Evolutionary conservation across 2,329 filamentous ascomycete genomes (phyloP).

Genomic region (Coccinonectria pachysandricola): DNA sequence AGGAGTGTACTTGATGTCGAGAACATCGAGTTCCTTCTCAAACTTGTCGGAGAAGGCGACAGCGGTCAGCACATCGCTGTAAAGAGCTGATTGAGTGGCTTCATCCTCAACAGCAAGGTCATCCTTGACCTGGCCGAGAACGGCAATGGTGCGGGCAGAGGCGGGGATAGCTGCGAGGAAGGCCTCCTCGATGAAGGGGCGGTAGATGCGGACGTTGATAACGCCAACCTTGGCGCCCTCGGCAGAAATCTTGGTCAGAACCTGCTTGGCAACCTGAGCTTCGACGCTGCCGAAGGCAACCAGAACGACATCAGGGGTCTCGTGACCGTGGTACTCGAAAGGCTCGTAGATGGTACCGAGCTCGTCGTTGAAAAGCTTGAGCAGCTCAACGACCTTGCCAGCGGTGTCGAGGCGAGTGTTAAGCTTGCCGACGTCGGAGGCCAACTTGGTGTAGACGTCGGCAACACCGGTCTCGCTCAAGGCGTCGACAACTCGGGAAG

Average conservation of each 20-base stretch:
- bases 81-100: constrained; percentile 73
- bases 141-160: constrained; percentile 64
- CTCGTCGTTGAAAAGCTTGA: constrained; percentile 75
- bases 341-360: constrained; percentile 86
- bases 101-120: constrained; percentile 63
- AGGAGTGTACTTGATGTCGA: constrained; percentile 85
- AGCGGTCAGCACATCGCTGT: constrained; percentile 81
- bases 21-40: constrained; percentile 50
- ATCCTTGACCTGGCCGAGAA: constrained; percentile 79
- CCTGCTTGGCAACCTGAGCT: constrained; percentile 73
- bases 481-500: constrained; percentile 71
- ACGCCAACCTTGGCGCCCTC: constrained; percentile 73
- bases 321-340: constrained; percentile 89
- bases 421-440: constrained; percentile 48
- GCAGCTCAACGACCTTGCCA: constrained; percentile 58
- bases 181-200: constrained; percentile 88
- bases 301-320: constrained; percentile 67
- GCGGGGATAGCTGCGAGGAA: constrained; percentile 75
- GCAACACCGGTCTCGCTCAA: constrained; percentile 61
- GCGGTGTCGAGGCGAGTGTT: constrained; percentile 64
- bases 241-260: constrained; percentile 61
- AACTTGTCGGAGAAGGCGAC: constrained; percentile 68
- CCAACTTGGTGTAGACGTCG: constrained; percentile 56
- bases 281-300: constrained; percentile 92
- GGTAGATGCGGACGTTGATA: constrained; percentile 85